Evolutionary conservation across 257 asterid species (phyloP), one percentile per base, ranked within the genome.

Genomic region (Solanum sparsipilum): DNA sequence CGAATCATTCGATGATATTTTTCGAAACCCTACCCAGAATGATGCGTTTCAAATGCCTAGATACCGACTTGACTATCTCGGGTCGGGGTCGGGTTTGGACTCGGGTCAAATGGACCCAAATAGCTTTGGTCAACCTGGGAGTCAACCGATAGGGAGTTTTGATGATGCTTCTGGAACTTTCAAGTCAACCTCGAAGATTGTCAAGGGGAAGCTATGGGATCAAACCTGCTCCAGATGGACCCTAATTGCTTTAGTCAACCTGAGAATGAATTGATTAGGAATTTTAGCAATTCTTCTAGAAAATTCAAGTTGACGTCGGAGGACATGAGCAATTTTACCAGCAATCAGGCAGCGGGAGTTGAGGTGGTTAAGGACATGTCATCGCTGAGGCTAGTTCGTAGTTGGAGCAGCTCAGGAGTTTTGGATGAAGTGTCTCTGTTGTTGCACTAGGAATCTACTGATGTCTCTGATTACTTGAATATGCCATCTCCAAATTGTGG

Each of bases 1-100:
- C n/a, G 93, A 95, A 84, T 90, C 94, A 25, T 92, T 96, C 84
- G 94, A 94, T 18, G 98, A 93, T 91, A 88, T 92, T 36, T 90
- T 89, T 23, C 76, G 84, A 25, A 78, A 41, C 34, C 92, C 92
- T 16, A 46, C 91, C 39, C 44, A 94, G 41, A 92, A 44, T 48
- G 82, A 88, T 13, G 93, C 87, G 18, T 86, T 83, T 76, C 88
- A 90, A 34, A 90, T 68, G 9, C 91, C 90, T 76, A 41, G 84
- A 13, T 84, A 86, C 18, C 11, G 87, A 13, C 86, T 87, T 8
- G 68, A 83, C 87, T 75, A 88, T 10, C 12, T 65, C 9, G 84
- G 71, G 16, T 44, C 21, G 3, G 84, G 88, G n/a, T 25, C 13
- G 16, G 8, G 67, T 56, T 56, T 7, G 2, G 2, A 18, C 0